Base-by-base conservation (phyloP, 1,284 basidiomycete species). In the Clitocybe nebularis region DNA sequence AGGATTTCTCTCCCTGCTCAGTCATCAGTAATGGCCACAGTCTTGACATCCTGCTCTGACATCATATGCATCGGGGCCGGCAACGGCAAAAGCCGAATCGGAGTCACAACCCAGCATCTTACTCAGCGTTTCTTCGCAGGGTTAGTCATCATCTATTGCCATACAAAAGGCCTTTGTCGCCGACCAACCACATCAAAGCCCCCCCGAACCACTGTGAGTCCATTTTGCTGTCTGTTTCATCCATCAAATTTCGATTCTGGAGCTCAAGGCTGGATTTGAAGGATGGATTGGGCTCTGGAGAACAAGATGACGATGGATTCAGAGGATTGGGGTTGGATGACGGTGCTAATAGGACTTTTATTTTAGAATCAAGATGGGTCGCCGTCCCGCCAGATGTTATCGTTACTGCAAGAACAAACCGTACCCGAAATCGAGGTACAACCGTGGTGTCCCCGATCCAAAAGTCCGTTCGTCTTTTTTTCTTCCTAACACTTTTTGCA, bases 321-420 rank as follows among this genome's bases (percentile, higher is more conserved):
- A 16, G 20, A 22, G 14, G 25, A 14, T 10, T 16, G 5, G 20
- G 22, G 28, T 48, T 43, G 42, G 45, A 45, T 48, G 45, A 44
- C 33, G 34, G 39, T 47, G 39, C 24, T 36, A 30, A 35, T 17
- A n/a, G 34, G 6, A 25, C 26, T 30, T 34, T 22, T 2, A 44
- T 48, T 44, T 14, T 9, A 53, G 36, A 54, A 53, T 45, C 50
- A 52, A 68, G 62, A 93, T 94, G 91, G 93, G 92, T 80, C 89
- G 92, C 67, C 89, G 91, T 79, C 92, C 92, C 57, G 91, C 92
- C 69, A 86, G 89, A 60, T 95, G 92, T 81, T 93, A 94, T 75
- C 84, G 91, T 55, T 95, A 96, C 78, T 95, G 92, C 81, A 96
- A 97, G 79, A 96, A 95, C 82, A 96, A 97, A 81, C 92, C 92